These are phyloP conservation scores for Xylaria multiplex DNA, from an alignment of 2,329 filamentous ascomycete genomes.

Conservation along the genomic window DNA sequence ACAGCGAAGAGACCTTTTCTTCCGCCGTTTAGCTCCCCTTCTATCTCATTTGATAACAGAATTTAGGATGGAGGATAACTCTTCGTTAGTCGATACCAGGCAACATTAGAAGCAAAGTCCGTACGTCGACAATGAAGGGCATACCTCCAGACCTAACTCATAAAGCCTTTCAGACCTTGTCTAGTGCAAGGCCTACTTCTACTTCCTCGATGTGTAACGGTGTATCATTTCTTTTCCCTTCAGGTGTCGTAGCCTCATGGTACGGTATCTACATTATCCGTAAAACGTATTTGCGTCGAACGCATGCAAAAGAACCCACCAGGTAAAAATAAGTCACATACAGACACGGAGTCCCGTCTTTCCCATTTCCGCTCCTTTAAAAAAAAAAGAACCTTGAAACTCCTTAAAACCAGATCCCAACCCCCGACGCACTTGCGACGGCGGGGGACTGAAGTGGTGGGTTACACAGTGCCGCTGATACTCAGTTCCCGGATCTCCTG, in stretches of 20 bases:
- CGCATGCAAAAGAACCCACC: slow-evolving; percentile 19
- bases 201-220: slow-evolving; percentile 2
- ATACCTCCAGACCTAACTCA: not conserved
- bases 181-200: not conserved
- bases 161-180: not conserved
- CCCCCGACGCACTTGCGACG: not conserved
- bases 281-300: slow-evolving; percentile 23
- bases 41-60: not conserved
- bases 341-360: not conserved
- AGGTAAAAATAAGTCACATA: not conserved
- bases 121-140: not conserved
- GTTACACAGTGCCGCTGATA: slow-evolving; percentile 77
- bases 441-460: not conserved
- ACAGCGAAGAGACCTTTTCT: not conserved
- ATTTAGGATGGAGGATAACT: not conserved
- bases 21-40: not conserved
- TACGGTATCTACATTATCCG: slow-evolving; percentile 30
- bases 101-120: not conserved
- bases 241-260: slow-evolving; percentile 16
- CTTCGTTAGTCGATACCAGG: not conserved
- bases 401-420: slow-evolving; percentile 19
- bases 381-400: slow-evolving; percentile 23
- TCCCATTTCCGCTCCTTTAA: slow-evolving; percentile 18
- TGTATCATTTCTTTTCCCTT: slow-evolving; percentile 20
- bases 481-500: slow-evolving; percentile 97